Conservation (phyloP, 257 asterid species). For the Rauvolfia tetraphylla region DNA sequence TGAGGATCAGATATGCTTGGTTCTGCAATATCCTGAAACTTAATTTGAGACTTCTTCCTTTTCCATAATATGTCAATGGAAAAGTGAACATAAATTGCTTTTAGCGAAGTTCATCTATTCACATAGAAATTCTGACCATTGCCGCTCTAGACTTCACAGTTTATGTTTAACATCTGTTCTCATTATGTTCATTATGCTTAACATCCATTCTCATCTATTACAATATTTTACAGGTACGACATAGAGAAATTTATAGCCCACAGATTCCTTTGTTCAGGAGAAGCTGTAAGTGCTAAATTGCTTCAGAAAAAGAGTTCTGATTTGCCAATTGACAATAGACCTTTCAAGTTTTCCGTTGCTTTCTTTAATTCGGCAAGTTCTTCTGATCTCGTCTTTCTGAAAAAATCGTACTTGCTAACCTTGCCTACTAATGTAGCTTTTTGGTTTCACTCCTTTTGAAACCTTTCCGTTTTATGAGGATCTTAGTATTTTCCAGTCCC, state of each 20-base stretch:
- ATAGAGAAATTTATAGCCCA: slow-evolving; percentile 67
- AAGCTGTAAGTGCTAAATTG: slow-evolving; percentile 60
- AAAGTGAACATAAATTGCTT: background rate
- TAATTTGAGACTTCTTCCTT: background rate
- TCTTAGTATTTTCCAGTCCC: background rate
- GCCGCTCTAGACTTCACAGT: background rate
- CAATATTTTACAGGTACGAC: slow-evolving; percentile 67
- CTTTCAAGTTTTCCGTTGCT: background rate
- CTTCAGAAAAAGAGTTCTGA: background rate
- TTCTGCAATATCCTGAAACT: background rate
- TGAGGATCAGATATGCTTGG: background rate
- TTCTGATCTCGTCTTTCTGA: background rate
- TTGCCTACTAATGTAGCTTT: background rate
- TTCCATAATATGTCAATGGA: background rate
- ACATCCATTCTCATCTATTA: background rate
- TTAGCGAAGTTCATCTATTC: background rate
- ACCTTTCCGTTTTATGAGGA: background rate
- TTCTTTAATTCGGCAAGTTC: background rate
- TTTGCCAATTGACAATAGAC: background rate
- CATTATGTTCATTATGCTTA: background rate
- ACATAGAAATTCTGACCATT: background rate
- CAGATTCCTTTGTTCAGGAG: slow-evolving; percentile 56
- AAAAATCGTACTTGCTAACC: background rate
- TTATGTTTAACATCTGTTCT: background rate
- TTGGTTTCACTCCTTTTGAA: background rate